Evolutionary conservation across 768 basidiomycete species (phyloP).

Genomic region (Antrodiella citrinella): DNA sequence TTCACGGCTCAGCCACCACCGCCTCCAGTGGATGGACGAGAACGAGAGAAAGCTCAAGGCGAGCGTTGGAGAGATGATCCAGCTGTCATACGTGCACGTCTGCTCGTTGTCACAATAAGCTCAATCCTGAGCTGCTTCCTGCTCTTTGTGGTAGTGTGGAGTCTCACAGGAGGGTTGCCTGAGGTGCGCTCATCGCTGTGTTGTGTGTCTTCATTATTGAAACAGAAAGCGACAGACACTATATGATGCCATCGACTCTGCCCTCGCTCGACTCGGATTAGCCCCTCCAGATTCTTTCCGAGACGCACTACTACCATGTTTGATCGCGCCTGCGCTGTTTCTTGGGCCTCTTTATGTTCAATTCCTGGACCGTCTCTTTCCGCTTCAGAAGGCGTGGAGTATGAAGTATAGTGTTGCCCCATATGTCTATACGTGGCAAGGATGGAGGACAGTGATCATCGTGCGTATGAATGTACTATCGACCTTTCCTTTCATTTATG

Average conservation of each 20-base stretch:
- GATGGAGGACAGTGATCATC: slow-evolving; percentile 62
- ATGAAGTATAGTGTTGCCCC: slow-evolving; percentile 31
- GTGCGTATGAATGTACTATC: slow-evolving; percentile 23
- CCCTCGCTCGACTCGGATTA: slow-evolving; percentile 34
- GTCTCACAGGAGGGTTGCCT: slow-evolving; percentile 13
- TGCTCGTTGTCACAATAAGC: slow-evolving; percentile 58
- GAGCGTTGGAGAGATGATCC: slow-evolving; percentile 77
- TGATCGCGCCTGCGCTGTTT: slow-evolving; percentile 69
- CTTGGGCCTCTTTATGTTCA: slow-evolving; percentile 65
- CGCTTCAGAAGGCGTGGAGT: slow-evolving; percentile 46
- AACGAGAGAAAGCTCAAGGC: slow-evolving; percentile 25
- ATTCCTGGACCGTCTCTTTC: slow-evolving; percentile 39
- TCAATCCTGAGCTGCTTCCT: slow-evolving; percentile 49
- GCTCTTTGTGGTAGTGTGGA: slow-evolving; percentile 38
- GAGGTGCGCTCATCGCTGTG: not conserved
- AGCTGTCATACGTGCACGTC: slow-evolving; percentile 71
- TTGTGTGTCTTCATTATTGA: not conserved
- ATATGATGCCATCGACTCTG: slow-evolving; percentile 19
- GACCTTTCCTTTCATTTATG: no score
- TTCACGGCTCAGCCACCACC: slow-evolving; percentile 29
- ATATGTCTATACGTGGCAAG: slow-evolving; percentile 43
- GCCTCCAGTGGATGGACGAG: slow-evolving; percentile 16
- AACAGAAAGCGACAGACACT: slow-evolving; percentile 1
- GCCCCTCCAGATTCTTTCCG: slow-evolving; percentile 16
- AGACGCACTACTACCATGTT: slow-evolving; percentile 36